A percentile compares a stretch with the other conserved stretches of the same genome.
phyloP scores from a whole-genome alignment of 495 filamentous ascomycete species.

The Aspergillus conjunctus region DNA sequence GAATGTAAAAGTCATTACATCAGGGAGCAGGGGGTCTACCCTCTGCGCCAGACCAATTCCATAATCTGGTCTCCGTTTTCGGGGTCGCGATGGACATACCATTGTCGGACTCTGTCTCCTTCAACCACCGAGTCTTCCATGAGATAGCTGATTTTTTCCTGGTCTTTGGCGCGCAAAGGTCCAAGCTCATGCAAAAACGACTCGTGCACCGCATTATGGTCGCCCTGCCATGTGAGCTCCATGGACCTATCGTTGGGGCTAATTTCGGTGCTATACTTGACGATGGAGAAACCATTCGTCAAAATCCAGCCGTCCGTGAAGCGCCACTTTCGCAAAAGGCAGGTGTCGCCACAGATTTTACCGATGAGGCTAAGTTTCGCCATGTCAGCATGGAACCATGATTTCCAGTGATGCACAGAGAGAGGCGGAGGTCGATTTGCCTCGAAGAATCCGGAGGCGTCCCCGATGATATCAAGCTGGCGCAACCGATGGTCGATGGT shows the following conservation, averaged over 20 bases:
- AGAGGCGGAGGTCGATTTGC: slow-evolving; percentile 50
- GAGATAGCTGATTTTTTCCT: slow-evolving; percentile 39
- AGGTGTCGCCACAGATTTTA: slow-evolving; percentile 56
- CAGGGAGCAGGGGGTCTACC: slow-evolving; percentile 16
- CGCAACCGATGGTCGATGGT: slow-evolving; percentile 55
- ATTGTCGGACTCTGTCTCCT: slow-evolving; percentile 39
- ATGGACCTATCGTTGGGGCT: slow-evolving; percentile 37
- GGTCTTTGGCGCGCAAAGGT: slow-evolving; percentile 44
- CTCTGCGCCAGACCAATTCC: slow-evolving; percentile 47
- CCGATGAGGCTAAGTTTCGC: slow-evolving; percentile 50
- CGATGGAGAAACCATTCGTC: slow-evolving; percentile 58
- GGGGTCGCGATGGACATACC: slow-evolving; percentile 42
- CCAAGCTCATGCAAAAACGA: slow-evolving; percentile 48
- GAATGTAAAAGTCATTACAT: neutral
- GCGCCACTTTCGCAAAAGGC: slow-evolving; percentile 58
- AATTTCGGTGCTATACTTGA: slow-evolving; percentile 49
- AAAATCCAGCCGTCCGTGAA: slow-evolving; percentile 60
- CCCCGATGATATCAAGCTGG: slow-evolving; percentile 54
- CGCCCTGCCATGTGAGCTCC: slow-evolving; percentile 51
- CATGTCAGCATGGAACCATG: slow-evolving; percentile 56
- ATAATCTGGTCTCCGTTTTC: slow-evolving; percentile 41
- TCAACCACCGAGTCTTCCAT: slow-evolving; percentile 38
- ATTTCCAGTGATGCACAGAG: slow-evolving; percentile 62
- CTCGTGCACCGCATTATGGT: slow-evolving; percentile 42
- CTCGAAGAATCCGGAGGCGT: slow-evolving; percentile 60